Conservation (phyloP, 1,139 yeast species). For the Kurtzmaniella quercitrusa region DNA sequence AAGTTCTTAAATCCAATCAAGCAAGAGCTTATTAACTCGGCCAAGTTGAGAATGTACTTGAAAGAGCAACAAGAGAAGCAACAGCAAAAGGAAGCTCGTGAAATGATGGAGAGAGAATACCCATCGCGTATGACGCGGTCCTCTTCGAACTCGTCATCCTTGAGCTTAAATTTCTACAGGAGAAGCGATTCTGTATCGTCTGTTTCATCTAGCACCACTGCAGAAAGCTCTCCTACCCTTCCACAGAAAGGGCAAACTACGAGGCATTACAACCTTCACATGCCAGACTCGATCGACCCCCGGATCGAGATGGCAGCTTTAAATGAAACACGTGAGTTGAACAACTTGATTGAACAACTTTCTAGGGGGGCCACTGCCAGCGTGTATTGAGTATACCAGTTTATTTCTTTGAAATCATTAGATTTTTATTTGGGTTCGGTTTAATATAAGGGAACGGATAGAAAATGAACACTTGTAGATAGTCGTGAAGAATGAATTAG, state of each 20-base stretch:
- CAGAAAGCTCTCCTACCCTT: slow-evolving; percentile 11
- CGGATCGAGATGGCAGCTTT: slow-evolving; percentile 39
- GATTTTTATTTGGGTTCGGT: not conserved
- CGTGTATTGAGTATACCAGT: slow-evolving; percentile 2
- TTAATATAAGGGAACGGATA: not conserved
- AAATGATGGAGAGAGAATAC: slow-evolving; percentile 5
- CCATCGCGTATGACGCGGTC: slow-evolving; percentile 6
- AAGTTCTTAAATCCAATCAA: slow-evolving; percentile 62
- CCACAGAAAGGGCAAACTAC: slow-evolving; percentile 2
- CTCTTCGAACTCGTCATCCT: slow-evolving; percentile 3
- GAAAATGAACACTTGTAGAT: no score
- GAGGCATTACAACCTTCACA: not conserved
- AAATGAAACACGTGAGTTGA: slow-evolving; percentile 38
- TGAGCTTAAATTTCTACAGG: slow-evolving; percentile 6
- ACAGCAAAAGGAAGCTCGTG: slow-evolving; percentile 10
- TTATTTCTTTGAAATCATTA: not conserved
- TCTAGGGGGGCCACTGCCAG: slow-evolving; percentile 7
- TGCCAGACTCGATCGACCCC: slow-evolving; percentile 25
- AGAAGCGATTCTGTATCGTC: slow-evolving; percentile 27
- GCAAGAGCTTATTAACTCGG: slow-evolving; percentile 44
- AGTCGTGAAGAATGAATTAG: not conserved
- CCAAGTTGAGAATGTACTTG: slow-evolving; percentile 34
- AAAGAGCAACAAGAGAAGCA: slow-evolving; percentile 17
- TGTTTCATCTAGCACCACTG: slow-evolving; percentile 18
- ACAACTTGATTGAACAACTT: slow-evolving; percentile 27